Evolutionary conservation across 371 early-diverging fungal species (phyloP).

Genomic region (Paraphysoderma sedebokerense): DNA sequence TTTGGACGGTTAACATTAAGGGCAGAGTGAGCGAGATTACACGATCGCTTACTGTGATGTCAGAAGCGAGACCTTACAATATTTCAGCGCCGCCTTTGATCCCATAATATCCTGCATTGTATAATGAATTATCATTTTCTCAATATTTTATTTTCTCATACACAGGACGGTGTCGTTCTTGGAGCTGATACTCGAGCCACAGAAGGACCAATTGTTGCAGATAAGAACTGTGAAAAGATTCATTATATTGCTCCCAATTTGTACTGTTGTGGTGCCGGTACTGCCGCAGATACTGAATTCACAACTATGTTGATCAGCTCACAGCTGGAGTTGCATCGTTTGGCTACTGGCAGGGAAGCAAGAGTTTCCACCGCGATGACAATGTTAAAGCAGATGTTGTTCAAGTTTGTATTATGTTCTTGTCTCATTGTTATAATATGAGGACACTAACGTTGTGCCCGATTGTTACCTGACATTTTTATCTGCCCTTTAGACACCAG

Average conservation of each 20-base stretch:
- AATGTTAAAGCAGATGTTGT: slow-evolving; percentile 89
- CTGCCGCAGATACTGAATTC: slow-evolving; percentile 97
- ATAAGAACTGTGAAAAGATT: slow-evolving; percentile 99
- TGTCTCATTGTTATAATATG: neutral
- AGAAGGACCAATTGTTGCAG: slow-evolving; percentile 92
- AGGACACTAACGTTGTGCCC: neutral
- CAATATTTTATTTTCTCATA: neutral
- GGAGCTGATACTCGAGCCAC: slow-evolving; percentile 99
- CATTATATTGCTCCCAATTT: slow-evolving; percentile 98
- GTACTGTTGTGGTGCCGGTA: slow-evolving; percentile 99
- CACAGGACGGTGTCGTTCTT: slow-evolving; percentile 85
- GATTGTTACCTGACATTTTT: slow-evolving; percentile 1
- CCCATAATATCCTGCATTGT: neutral
- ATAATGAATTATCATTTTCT: neutral
- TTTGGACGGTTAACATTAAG: neutral
- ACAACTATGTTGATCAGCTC: slow-evolving; percentile 87
- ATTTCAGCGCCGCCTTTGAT: neutral
- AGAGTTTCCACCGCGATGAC: slow-evolving; percentile 91
- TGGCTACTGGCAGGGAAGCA: slow-evolving; percentile 75
- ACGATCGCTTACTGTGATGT: neutral
- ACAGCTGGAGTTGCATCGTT: slow-evolving; percentile 81
- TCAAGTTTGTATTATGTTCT: slow-evolving; percentile 33
- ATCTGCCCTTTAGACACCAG: slow-evolving; percentile 49
- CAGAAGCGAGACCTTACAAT: neutral
- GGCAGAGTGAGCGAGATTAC: neutral